Conservation (phyloP, 2,329 filamentous ascomycete species). For the Hymenoscyphus infarciens region DNA sequence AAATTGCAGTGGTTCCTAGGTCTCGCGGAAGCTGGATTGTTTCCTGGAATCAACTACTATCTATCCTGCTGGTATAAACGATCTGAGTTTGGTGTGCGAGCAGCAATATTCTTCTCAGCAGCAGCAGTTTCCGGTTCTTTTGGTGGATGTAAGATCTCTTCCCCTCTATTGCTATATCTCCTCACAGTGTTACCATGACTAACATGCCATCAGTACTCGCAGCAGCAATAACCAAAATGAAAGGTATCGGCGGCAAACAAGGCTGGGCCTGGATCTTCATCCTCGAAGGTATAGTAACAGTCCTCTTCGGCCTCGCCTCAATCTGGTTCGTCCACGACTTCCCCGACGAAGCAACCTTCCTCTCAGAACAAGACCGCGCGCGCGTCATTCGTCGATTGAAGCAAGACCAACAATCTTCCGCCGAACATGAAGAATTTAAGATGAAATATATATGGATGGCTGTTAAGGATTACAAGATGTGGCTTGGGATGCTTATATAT, state of each 20-base stretch:
- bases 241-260: slow-evolving; percentile 53
- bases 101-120: slow-evolving; percentile 80
- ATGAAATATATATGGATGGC: slow-evolving; percentile 68
- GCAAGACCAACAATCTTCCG: slow-evolving; percentile 69
- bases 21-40: slow-evolving; percentile 70
- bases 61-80: slow-evolving; percentile 82
- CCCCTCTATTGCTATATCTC: too few species aligned
- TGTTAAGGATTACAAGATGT: slow-evolving; percentile 82
- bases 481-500: slow-evolving; percentile 69
- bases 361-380: slow-evolving; percentile 64
- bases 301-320: slow-evolving; percentile 54
- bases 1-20: slow-evolving; percentile 56
- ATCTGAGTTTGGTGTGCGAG: slow-evolving; percentile 73
- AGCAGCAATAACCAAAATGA: slow-evolving; percentile 67
- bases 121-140: slow-evolving; percentile 77
- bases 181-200: too few species aligned
- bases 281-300: slow-evolving; percentile 48
- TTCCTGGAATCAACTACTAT: slow-evolving; percentile 76
- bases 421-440: slow-evolving; percentile 71
- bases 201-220: slow-evolving; percentile 49
- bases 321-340: slow-evolving; percentile 84
- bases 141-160: slow-evolving; percentile 47
- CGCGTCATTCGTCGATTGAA: slow-evolving; percentile 70
- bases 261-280: slow-evolving; percentile 68
- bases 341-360: slow-evolving; percentile 70